A percentile compares a stretch with the other conserved stretches of the same genome.
Evolutionary conservation across 305 asterid genomes (phyloP).

Genomic region (Rubia tinctorum): DNA sequence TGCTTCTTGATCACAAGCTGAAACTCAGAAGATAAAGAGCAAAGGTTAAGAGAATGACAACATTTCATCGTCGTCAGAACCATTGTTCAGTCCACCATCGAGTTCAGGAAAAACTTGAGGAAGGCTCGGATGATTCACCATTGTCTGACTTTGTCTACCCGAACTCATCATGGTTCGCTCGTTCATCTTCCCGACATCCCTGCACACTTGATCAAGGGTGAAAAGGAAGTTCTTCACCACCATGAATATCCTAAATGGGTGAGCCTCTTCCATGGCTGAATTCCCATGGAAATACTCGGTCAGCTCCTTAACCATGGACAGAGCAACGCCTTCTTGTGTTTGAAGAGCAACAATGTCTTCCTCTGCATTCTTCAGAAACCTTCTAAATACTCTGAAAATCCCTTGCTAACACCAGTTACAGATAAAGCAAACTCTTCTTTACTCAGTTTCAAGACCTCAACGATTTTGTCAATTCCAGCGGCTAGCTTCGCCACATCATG

Average conservation of each 20-base stretch:
- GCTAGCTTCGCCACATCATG: slow-evolving; percentile 58
- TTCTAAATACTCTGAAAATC: slow-evolving; percentile 41
- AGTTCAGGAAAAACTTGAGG: slow-evolving; percentile 29
- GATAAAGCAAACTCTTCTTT: slow-evolving; percentile 29
- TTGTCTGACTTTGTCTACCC: slow-evolving; percentile 29
- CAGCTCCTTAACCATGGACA: slow-evolving; percentile 73
- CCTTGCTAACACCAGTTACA: slow-evolving; percentile 32
- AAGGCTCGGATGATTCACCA: slow-evolving; percentile 28
- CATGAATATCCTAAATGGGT: slow-evolving; percentile 54
- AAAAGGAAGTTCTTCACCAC: slow-evolving; percentile 70
- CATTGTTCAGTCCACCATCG: slow-evolving; percentile 13
- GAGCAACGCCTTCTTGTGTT: slow-evolving; percentile 60
- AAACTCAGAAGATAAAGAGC: background rate
- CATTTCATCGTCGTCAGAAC: slow-evolving; percentile 25
- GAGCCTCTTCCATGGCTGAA: slow-evolving; percentile 76
- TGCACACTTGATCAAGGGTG: slow-evolving; percentile 75
- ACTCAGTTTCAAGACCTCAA: slow-evolving; percentile 38
- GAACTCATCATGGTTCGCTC: slow-evolving; percentile 63
- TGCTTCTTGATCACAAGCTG: background rate
- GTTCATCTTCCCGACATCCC: slow-evolving; percentile 69
- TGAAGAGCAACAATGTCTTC: slow-evolving; percentile 46
- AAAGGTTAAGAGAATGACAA: slow-evolving; percentile 6
- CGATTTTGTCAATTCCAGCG: slow-evolving; percentile 44
- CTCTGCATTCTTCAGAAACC: slow-evolving; percentile 57
- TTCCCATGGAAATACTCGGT: slow-evolving; percentile 81